These are phyloP conservation scores for Talaromyces wortmannii DNA, from an alignment of 495 filamentous ascomycete species.

Conservation along the genomic window DNA sequence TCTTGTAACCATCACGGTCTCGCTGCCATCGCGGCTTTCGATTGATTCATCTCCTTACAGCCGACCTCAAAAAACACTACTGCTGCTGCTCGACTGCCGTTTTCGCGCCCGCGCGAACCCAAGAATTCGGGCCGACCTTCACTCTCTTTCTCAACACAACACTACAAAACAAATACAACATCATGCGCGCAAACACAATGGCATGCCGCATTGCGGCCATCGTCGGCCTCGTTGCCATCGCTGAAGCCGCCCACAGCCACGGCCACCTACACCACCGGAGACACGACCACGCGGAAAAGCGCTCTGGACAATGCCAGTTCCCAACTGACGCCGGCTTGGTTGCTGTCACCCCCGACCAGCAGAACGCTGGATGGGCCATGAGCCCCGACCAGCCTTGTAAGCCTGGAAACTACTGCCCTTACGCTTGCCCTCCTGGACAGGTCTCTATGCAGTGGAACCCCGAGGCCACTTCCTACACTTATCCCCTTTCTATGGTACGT, in stretches of 20 bases:
- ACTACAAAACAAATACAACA: slow-evolving; percentile 1
- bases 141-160: background rate
- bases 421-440: slow-evolving; percentile 70
- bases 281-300: slow-evolving; percentile 23
- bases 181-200: slow-evolving; percentile 29
- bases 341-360: slow-evolving; percentile 51
- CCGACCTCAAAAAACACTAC: background rate
- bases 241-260: slow-evolving; percentile 33
- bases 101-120: background rate
- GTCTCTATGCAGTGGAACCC: slow-evolving; percentile 79
- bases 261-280: slow-evolving; percentile 21
- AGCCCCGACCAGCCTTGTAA: slow-evolving; percentile 67
- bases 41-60: slow-evolving; percentile 3
- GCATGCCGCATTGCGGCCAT: slow-evolving; percentile 28
- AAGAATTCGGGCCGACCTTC: background rate
- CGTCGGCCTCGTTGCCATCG: slow-evolving; percentile 55
- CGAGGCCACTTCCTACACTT: slow-evolving; percentile 57
- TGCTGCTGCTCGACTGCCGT: background rate
- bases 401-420: slow-evolving; percentile 67
- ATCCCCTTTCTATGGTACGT: slow-evolving; percentile 70
- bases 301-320: slow-evolving; percentile 53
- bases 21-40: background rate
- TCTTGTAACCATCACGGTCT: background rate
- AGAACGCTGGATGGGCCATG: slow-evolving; percentile 80
- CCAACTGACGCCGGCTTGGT: slow-evolving; percentile 64